Base-by-base conservation (phyloP, 495 filamentous ascomycete genomes). In the Hypoxylon cercidicola region DNA sequence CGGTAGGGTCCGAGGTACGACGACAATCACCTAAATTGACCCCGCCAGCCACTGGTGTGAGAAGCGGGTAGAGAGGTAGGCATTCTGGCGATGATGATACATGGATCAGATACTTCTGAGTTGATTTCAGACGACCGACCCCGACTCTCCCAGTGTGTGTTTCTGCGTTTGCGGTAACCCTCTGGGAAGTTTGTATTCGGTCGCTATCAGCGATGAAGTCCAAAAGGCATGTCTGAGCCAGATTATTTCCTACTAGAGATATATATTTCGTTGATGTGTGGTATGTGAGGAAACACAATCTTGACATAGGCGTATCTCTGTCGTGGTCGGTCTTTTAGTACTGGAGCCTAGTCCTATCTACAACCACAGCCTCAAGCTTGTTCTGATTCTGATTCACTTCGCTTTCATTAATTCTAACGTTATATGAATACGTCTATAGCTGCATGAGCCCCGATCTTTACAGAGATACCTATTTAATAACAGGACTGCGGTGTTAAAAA, bases 1-100 rank as follows among this genome's bases (percentile, higher is more conserved):
- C 20, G 89, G 92, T 11, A 86, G 79, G 60, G 87, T 81, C 12
- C 93, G 89, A 70, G 92, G 92, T 1, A 94, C 91, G 8, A 72
- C 77, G 3, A 49, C 77, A 30, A 75, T 85, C 58, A 76, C 78
- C 1, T 77, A 58, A 71, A 49, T 20, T 60, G 47, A 37, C 23
- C n/a, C n/a, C 3, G 21, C 44, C 7, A 25, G 13, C 4, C 6
- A 18, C 25, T 46, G 25, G 47, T n/a, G 15, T 8, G 40, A 25
- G 20, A 49, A 13, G 59, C 40, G 34, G 34, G 15, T 28, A 56
- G 48, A 52, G 10, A 58, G 40, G 41, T 55, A 28, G 52, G 30
- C 35, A 34, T 10, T 44, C 64, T 74, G 78, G 84, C 82, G 51
- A 71, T 86, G 84, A 86, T 82, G 84, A 86, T 76, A 66, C 40